Percentiles rank a stretch among this genome's conserved stretches.
phyloP scores from a whole-genome alignment of 2,329 filamentous ascomycete genomes.

The Exophiala aquamarina region DNA sequence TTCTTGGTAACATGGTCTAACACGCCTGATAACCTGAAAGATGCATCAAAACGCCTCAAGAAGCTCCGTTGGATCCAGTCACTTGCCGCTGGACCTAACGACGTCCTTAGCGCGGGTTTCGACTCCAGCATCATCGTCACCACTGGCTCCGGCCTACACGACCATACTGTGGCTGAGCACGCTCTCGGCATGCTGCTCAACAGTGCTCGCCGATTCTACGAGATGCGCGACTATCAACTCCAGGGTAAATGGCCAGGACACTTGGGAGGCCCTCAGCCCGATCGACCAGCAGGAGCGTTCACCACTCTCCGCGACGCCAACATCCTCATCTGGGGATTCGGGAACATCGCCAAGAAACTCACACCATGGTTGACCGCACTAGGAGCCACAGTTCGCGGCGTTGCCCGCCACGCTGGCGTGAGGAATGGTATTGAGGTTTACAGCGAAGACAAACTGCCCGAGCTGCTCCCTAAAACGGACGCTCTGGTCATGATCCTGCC shows the following conservation, averaged over 20 bases:
- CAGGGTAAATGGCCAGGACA: conserved; percentile 60
- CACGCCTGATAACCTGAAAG: conserved; percentile 56
- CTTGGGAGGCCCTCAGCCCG: conserved; percentile 56
- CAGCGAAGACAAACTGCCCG: conserved; percentile 53
- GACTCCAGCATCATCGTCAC: conserved; percentile 54
- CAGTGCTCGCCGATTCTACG: conserved; percentile 23
- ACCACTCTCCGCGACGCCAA: conserved; percentile 60
- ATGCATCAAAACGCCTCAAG: conserved; percentile 56
- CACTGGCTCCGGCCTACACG: conserved; percentile 64
- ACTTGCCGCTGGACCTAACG: conserved; percentile 65
- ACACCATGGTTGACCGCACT: conserved; percentile 55
- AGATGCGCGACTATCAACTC: conserved; percentile 58
- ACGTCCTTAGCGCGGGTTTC: conserved; percentile 63
- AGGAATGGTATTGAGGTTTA: conserved; percentile 60
- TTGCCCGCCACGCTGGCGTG: conserved; percentile 59
- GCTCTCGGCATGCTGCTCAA: conserved; percentile 51
- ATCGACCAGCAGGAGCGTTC: conserved; percentile 52
- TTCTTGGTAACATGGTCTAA: conserved; percentile 65
- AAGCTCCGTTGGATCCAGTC: conserved; percentile 66
- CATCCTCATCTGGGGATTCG: conserved; percentile 64
- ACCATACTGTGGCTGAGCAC: conserved; percentile 66
- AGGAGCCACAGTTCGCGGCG: conserved; percentile 59
- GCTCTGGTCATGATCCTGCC: conserved; percentile 69
- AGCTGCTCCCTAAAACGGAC: conserved; percentile 58
- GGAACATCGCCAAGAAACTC: conserved; percentile 65